phyloP scores from a whole-genome alignment of 495 filamentous ascomycete genomes.

The Aspergillus panamensis region DNA sequence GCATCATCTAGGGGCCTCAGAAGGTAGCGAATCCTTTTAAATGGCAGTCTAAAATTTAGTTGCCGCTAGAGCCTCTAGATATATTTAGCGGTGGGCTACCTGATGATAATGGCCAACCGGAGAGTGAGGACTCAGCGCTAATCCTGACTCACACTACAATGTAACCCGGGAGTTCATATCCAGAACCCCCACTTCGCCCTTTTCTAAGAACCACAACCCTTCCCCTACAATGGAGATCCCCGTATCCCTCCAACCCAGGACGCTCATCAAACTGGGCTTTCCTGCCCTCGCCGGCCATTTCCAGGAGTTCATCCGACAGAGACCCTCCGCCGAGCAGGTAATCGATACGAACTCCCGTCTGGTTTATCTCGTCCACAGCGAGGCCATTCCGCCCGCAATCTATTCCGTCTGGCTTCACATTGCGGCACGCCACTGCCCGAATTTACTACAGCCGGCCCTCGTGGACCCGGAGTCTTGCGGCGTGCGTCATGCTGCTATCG shows the following conservation, averaged over 20 bases:
- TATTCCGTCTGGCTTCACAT: background rate
- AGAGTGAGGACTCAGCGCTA: too few species aligned
- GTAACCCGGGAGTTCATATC: too few species aligned
- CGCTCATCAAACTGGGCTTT: background rate
- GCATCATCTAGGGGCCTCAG: too few species aligned
- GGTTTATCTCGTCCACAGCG: background rate
- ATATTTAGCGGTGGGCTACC: too few species aligned
- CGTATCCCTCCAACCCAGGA: background rate
- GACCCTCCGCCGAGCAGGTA: background rate
- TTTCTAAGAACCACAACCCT: too few species aligned
- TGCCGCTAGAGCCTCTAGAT: too few species aligned
- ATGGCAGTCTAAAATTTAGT: too few species aligned
- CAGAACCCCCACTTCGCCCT: too few species aligned
- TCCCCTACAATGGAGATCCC: background rate
- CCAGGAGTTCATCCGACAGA: background rate
- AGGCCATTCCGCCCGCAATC: constrained; percentile 1
- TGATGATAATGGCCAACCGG: too few species aligned
- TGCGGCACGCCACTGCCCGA: background rate
- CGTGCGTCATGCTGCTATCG: background rate
- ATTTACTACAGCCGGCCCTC: background rate
- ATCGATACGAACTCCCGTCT: background rate
- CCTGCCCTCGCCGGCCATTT: background rate
- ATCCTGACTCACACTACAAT: too few species aligned
- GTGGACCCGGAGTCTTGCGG: background rate
- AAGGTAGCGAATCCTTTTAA: too few species aligned